Evolutionary conservation across 805 yeast species (phyloP).

Genomic region (Wickerhamiella nectarea): DNA sequence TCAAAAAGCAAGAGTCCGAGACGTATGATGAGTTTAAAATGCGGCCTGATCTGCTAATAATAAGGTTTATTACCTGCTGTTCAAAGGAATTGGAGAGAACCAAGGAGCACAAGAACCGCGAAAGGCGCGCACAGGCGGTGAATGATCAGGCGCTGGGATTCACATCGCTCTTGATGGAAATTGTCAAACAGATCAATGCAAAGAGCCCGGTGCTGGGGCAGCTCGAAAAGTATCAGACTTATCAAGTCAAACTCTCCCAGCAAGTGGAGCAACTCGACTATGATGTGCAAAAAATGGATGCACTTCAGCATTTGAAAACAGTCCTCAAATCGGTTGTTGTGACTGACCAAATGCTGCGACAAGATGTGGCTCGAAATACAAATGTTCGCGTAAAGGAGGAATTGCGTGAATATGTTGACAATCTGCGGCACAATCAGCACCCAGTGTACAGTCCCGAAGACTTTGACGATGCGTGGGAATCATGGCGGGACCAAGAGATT

Average conservation of each 20-base stretch:
- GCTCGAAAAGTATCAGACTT: conserved; percentile 15
- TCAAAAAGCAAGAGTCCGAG: conserved; percentile 26
- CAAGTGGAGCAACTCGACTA: conserved; percentile 1
- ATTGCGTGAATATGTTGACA: conserved; percentile 17
- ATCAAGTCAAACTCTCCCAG: not conserved
- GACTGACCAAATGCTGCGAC: conserved; percentile 38
- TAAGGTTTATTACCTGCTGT: conserved; percentile 24
- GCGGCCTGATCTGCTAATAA: conserved; percentile 25
- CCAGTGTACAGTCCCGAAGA: conserved; percentile 26
- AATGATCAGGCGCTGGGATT: conserved; percentile 22
- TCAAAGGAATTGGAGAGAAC: no score
- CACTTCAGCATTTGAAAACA: conserved; percentile 34
- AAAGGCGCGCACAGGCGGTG: conserved; percentile 12
- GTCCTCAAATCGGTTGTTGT: conserved; percentile 31
- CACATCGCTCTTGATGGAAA: conserved; percentile 20
- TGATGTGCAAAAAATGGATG: conserved; percentile 40
- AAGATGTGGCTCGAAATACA: conserved; percentile 36
- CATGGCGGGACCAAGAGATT: conserved; percentile 33
- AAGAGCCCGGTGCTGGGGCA: conserved; percentile 17
- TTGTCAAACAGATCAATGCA: conserved; percentile 16
- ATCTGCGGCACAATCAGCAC: conserved; percentile 23
- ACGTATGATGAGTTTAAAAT: conserved; percentile 19
- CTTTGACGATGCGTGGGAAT: conserved; percentile 29
- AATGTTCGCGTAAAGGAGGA: conserved; percentile 27
- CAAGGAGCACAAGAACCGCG: conserved; percentile 16